Percentiles rank a stretch among this genome's conserved stretches.
phyloP scores from a whole-genome alignment of 139 green algal species.

The Trebouxia sp. region DNA sequence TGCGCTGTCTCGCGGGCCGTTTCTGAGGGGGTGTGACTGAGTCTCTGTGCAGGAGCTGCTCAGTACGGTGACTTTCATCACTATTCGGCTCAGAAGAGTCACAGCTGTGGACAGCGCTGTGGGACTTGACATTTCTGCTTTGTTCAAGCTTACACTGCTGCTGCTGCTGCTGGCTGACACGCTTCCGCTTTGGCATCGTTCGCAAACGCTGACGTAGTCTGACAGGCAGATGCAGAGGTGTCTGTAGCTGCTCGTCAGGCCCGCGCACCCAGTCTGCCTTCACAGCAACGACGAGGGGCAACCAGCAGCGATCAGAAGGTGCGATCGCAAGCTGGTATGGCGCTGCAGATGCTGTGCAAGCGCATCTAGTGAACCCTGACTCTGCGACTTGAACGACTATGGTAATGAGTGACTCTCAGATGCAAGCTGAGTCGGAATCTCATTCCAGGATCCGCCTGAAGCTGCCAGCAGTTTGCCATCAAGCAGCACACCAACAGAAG shows the following conservation, averaged over 20 bases:
- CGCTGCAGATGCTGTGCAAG: neutral
- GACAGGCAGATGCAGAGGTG: too few relatives aligned
- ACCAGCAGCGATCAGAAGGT: neutral
- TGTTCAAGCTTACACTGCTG: neutral
- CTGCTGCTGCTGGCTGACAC: too few relatives aligned
- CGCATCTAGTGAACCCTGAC: slow-evolving; percentile 5
- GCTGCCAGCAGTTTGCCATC: too few relatives aligned
- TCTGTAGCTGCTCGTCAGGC: too few relatives aligned
- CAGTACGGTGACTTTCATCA: slow-evolving; percentile 15
- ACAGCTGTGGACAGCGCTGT: too few relatives aligned
- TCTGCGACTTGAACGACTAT: neutral
- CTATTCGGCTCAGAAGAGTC: neutral
- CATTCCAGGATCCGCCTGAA: neutral
- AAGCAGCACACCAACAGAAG: too few relatives aligned
- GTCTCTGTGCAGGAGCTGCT: slow-evolving; percentile 20
- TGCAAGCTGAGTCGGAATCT: too few relatives aligned
- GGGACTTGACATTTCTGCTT: neutral
- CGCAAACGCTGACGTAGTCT: too few relatives aligned
- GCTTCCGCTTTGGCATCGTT: slow-evolving; percentile 4
- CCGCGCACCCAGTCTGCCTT: too few relatives aligned
- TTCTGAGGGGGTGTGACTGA: slow-evolving; percentile 7
- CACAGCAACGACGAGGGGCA: neutral
- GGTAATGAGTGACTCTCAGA: too few relatives aligned
- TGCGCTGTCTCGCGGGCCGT: neutral
- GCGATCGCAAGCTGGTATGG: neutral